Evolutionary conservation across 148 eudicot genomes (phyloP), one percentile per base, ranked within the genome.

Genomic region (Oxyria digyna): DNA sequence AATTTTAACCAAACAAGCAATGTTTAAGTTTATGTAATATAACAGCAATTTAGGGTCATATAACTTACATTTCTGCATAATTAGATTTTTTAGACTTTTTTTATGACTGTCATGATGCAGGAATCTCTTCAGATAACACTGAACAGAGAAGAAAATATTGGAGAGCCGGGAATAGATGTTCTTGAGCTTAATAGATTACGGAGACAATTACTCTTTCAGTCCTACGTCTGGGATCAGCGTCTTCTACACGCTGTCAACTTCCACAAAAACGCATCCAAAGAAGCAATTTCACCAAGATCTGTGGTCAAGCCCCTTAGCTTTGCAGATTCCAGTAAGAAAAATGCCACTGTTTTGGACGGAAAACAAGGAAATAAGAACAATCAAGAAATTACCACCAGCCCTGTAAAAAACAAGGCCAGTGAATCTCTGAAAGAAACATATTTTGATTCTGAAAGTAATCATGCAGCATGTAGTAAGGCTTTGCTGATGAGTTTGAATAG

Each of bases 141-240:
- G 81, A 81, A 71, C 33, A 70, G 76, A 67, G 85, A 79, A 55
- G 78, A 75, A 42, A 77, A 78, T 76, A 85, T 69, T 49, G 84
- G 80, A 50, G 81, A 81, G 55, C 79, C 86, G 31, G 74, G 67
- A 32, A 73, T 83, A 74, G 99, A 94, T 80, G 88, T 94, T 71
- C 80, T 94, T 50, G 99, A 91, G 77, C 80, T 94, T 80, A 94
- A 91, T 78, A 82, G 81, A 70, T 64, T 88, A 55, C 78, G 91
- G 75, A 83, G 93, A 27, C 93, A 75, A 24, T 77, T 94, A 76
- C 74, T 94, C 29, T 82, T 91, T 72, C 93, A 86, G 49, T 85
- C 96, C 62, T 91, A 91, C 74, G 70, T 85, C 65, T 91, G 99
- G 99, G 97, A 94, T 74, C 96, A 83, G 40, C 89, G 87, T 32